phyloP scores from a whole-genome alignment of 108 stramenopile species.

The Schizochytrium sp. region DNA sequence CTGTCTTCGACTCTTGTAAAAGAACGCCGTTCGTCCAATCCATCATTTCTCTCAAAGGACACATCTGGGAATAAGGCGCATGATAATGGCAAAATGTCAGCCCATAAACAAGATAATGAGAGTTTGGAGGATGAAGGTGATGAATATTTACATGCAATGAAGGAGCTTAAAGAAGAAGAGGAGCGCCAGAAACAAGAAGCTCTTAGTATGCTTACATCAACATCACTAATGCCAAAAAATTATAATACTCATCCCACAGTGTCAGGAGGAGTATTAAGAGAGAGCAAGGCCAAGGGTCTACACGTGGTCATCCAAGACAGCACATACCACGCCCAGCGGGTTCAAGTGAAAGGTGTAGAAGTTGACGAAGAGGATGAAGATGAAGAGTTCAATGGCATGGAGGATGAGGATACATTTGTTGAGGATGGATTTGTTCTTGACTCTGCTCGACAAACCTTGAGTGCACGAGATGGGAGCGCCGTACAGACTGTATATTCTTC shows the following conservation, averaged over 20 bases:
- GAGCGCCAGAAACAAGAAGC: conserved; percentile 12
- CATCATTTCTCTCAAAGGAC: no score
- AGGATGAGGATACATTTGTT: no score
- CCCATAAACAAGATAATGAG: no score
- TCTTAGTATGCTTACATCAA: neutral
- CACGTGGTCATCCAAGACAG: neutral
- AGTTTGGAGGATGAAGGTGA: no score
- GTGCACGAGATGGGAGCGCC: neutral
- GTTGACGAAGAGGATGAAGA: no score
- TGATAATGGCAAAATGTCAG: no score
- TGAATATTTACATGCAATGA: neutral
- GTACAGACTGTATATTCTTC: conserved; percentile 20
- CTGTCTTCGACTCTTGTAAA: no score
- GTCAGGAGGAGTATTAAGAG: neutral
- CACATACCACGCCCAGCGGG: neutral
- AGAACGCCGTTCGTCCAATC: no score
- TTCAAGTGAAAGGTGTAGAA: no score
- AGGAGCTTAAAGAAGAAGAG: neutral
- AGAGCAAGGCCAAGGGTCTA: neutral
- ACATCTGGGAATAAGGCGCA: no score
- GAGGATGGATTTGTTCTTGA: neutral
- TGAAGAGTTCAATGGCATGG: no score
- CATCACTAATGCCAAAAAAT: no score
- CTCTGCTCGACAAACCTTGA: neutral
- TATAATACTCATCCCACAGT: neutral